Base-by-base conservation (phyloP, 805 yeast species). In the Wickerhamiella sergipiensis region DNA sequence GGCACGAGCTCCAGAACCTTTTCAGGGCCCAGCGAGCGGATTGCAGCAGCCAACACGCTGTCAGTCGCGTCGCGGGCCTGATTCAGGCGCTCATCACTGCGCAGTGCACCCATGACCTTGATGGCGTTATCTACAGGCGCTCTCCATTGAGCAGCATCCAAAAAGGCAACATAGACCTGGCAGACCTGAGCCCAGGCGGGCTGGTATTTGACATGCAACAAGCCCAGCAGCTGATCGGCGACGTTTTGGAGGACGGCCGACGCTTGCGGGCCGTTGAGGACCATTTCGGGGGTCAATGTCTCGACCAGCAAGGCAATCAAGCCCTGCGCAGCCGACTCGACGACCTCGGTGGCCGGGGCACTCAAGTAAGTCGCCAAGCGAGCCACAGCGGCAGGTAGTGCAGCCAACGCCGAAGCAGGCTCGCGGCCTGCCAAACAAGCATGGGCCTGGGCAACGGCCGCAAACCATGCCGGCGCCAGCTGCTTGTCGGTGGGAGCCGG, bases 391-490 rank as follows among this genome's bases (percentile, higher is more conserved):
- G 68, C 67, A 9, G 87, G 83, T 7, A 85, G 61, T 56, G 76
- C 78, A 29, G 66, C 57, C 33, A 88, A 63, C 50, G 85, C 79
- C 42, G 71, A 67, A 17, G 69, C 57, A 6, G 80, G 74, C 51
- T 78, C 76, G 43, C 76, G 68, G n/a, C 64, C 65, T 5, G 83
- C 67, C 56, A 76, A 79, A 0, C 83, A 70, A 2, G 75, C 67
- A 46, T 77, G 69, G 46, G 90, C 95, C 61, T 87, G 88, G 8
- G 96, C 92, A 45, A 90, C 77, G 19, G 89, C 95, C 1, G 97
- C 95, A 43, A 88, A 75, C 98, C 98, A 92, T 12, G 96, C 78
- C 13, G 95, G 95, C 1, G 90, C 87, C 57, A 92, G 74, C 64
- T 87, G 89, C 29, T 82, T 73, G 62, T 92, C 97, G 58, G 81